These are phyloP conservation scores for Phialophora chinensis DNA, from an alignment of 2,329 filamentous ascomycete species.

Conservation along the genomic window DNA sequence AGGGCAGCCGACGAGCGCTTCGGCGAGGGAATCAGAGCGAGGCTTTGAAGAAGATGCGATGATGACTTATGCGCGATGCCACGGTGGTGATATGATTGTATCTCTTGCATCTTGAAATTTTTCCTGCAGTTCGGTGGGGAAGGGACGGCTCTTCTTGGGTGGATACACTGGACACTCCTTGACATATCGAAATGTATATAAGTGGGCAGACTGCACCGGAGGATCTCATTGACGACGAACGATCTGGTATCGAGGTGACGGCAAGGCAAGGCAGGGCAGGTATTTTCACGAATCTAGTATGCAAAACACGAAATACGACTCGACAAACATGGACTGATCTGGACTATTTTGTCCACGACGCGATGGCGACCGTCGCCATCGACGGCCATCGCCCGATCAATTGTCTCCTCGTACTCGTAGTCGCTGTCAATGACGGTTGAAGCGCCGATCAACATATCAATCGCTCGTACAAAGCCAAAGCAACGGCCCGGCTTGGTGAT, in stretches of 20 bases:
- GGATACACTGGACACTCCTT: constrained; percentile 1
- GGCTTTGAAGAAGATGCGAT: not conserved
- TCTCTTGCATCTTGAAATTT: not conserved
- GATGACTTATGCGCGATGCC: not conserved
- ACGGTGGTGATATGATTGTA: not conserved
- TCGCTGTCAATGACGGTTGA: no score
- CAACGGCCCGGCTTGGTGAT: no score
- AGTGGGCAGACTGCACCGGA: not conserved
- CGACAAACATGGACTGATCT: no score
- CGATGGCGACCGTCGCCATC: no score
- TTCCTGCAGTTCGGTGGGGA: not conserved
- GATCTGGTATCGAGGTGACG: not conserved
- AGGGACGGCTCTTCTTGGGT: not conserved
- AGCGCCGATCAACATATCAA: no score
- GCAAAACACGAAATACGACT: no score
- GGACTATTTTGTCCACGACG: no score
- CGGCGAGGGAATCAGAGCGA: not conserved
- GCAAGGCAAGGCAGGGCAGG: no score
- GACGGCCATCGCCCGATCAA: no score
- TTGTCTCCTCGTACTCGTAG: no score
- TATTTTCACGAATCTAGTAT: not conserved
- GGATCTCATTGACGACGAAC: not conserved
- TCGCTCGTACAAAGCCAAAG: no score
- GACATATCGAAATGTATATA: not conserved
- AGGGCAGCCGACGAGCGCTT: constrained; percentile 1